A percentile compares a stretch with the other conserved stretches of the same genome.
Conservation (phyloP, 2,329 filamentous ascomycete species). For the Aureobasidium sp. region DNA sequence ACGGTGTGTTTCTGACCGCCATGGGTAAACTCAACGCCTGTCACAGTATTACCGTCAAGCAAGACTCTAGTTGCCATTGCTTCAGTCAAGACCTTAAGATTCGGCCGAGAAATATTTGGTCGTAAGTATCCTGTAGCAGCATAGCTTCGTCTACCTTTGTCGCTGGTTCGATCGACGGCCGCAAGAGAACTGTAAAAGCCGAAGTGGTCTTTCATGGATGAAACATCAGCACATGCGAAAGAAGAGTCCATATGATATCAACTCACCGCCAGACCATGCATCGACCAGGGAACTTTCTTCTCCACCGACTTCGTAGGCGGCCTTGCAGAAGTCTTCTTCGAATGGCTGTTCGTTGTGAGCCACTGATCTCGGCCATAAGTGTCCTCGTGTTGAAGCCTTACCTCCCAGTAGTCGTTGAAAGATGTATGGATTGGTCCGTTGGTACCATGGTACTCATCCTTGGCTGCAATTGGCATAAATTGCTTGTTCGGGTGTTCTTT, state of each 20-base stretch:
- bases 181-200: conserved; percentile 27
- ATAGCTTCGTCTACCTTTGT: conserved; percentile 26
- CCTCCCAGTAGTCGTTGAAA: conserved; percentile 29
- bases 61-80: conserved; percentile 23
- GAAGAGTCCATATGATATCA: too few species aligned
- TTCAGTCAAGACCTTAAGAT: conserved; percentile 27
- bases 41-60: conserved; percentile 23
- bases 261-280: conserved; percentile 23
- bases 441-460: conserved; percentile 22
- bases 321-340: conserved; percentile 30
- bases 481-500: conserved; percentile 19
- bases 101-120: conserved; percentile 23
- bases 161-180: conserved; percentile 25
- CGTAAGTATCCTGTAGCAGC: conserved; percentile 26
- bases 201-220: conserved; percentile 21
- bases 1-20: conserved; percentile 29
- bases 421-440: conserved; percentile 24
- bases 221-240: background rate
- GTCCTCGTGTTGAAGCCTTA: background rate
- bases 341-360: conserved; percentile 19
- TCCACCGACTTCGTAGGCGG: conserved; percentile 26
- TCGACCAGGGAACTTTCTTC: conserved; percentile 24
- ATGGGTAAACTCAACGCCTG: conserved; percentile 35
- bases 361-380: background rate
- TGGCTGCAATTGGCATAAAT: conserved; percentile 23